These are phyloP conservation scores for Hyphopichia khmerensis DNA, from an alignment of 1,139 yeast species.

Conservation along the genomic window DNA sequence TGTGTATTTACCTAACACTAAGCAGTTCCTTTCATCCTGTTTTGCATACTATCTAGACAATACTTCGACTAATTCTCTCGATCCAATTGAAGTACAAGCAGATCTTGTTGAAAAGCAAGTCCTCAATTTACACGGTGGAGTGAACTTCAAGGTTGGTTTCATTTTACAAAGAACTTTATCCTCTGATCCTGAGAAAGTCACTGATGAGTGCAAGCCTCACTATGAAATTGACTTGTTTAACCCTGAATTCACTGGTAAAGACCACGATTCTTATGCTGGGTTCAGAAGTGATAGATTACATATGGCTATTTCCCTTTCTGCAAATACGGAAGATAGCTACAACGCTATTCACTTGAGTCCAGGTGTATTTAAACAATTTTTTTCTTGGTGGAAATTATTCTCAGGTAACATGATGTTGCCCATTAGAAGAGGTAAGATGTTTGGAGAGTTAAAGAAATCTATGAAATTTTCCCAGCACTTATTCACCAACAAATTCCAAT, in stretches of 20 bases:
- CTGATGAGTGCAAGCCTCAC: constrained; percentile 65
- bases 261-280: constrained; percentile 39
- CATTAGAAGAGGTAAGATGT: constrained; percentile 36
- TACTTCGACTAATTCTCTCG: constrained; percentile 1
- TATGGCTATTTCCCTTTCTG: constrained; percentile 53
- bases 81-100: constrained; percentile 10
- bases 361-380: constrained; percentile 37
- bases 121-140: constrained; percentile 60
- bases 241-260: constrained; percentile 55
- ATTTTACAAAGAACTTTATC: constrained; percentile 48
- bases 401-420: constrained; percentile 45
- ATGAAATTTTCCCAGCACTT: constrained; percentile 45
- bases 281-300: constrained; percentile 44
- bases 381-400: constrained; percentile 48
- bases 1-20: constrained; percentile 44
- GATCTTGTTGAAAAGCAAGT: constrained; percentile 50
- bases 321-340: constrained; percentile 41
- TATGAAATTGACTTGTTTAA: constrained; percentile 62
- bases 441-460: constrained; percentile 35
- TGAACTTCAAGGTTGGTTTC: constrained; percentile 57
- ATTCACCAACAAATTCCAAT: constrained; percentile 40
- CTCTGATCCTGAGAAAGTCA: constrained; percentile 32
- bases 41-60: constrained; percentile 51
- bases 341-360: constrained; percentile 46
- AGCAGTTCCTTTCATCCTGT: constrained; percentile 45